A percentile compares a stretch with the other conserved stretches of the same genome.
Conservation (phyloP, 345 rosid genomes). For the Salix caprea region DNA sequence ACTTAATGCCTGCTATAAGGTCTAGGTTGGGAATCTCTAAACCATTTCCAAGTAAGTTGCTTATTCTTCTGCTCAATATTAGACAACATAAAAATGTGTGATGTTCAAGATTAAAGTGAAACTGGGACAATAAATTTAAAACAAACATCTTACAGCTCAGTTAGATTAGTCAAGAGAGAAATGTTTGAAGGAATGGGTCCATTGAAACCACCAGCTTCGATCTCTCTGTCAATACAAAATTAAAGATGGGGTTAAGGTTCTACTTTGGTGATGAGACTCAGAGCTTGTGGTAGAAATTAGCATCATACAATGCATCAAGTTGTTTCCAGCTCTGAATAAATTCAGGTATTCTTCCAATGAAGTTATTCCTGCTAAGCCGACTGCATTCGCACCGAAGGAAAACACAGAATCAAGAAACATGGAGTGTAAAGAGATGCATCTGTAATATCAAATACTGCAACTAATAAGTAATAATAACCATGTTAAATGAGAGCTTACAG, state of each 20-base stretch:
- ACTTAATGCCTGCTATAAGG: neutral
- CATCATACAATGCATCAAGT: neutral
- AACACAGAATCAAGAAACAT: neutral
- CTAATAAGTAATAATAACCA: neutral
- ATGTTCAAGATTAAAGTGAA: neutral
- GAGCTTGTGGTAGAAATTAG: neutral
- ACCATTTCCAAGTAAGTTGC: constrained; percentile 10
- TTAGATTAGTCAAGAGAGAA: neutral
- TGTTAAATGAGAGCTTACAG: constrained; percentile 4
- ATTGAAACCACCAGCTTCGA: constrained; percentile 15
- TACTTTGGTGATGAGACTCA: neutral
- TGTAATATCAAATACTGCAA: too few relatives aligned
- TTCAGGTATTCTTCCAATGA: constrained; percentile 9
- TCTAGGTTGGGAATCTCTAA: neutral
- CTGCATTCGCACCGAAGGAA: constrained; percentile 1
- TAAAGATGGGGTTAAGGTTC: neutral
- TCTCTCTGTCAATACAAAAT: constrained; percentile 1
- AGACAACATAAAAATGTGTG: neutral
- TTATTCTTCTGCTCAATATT: constrained; percentile 10
- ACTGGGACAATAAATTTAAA: neutral
- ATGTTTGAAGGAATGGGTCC: constrained; percentile 19
- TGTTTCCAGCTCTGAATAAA: constrained; percentile 10
- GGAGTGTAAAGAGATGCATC: too few relatives aligned
- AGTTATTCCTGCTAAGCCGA: constrained; percentile 14
- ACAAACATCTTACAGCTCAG: constrained; percentile 6